Evolutionary conservation across 2,329 filamentous ascomycete genomes (phyloP), one percentile per base, ranked within the genome.

Genomic region (Epicoccum sorghinum): DNA sequence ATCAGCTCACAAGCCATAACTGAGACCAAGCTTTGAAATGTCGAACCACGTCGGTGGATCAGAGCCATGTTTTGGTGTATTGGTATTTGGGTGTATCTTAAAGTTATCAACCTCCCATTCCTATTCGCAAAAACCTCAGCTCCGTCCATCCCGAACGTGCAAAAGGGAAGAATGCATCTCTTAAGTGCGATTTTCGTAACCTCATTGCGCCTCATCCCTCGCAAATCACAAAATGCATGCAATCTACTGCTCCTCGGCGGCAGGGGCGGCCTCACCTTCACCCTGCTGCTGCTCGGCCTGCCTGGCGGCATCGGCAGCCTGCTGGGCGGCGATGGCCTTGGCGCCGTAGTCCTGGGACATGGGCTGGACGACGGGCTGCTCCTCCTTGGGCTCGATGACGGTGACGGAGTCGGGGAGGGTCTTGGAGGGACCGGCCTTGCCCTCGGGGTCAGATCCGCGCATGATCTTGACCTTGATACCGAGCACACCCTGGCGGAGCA

Each of bases 381-480:
- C 95, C 84, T 99, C 95, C 91, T 99, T 99, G 82, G 95, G 96
- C 86, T 99, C 95, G 82, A 98, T 96, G 83, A 99, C 95, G 80
- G 93, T 98, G 80, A 99, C 95, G 79, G 92, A 91, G 81, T 99
- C 95, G 71, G 95, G 95, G 67, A 99, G 91, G 69, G 92, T 88
- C 88, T 98, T 97, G 83, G 93, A 91, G 74, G 93, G 93, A 71
- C 95, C 92, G 75, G 91, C 88, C 89, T 99, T 99, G 88, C 95
- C 95, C 83, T 98, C 92, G 79, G 95, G 95, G 85, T 99, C 95
- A 73, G 91, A 95, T 78, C 95, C 95, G 80, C 96, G 93, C 95
- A 99, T 99, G 85, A 99, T 99, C 93, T 99, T 99, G 82, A 99
- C 95, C 89, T 99, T 99, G 86, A 99, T 99, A 84, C 95, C 95